Evolutionary conservation across 2,329 filamentous ascomycete genomes (phyloP).

Genomic region (Aureobasidium mangrovei): DNA sequence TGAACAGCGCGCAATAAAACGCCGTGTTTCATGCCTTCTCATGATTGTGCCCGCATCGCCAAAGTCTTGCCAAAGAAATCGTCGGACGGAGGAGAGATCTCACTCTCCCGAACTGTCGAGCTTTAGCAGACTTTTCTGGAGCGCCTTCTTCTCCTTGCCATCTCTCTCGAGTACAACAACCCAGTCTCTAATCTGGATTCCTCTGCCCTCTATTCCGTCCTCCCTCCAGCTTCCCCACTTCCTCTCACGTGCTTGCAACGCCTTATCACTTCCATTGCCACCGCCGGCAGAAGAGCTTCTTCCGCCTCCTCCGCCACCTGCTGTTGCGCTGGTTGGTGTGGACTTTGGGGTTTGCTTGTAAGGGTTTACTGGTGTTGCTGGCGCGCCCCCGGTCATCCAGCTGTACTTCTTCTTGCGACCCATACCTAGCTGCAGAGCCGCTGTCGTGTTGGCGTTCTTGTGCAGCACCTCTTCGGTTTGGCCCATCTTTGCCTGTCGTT

Average conservation of each 20-base stretch:
- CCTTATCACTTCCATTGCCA: conserved; percentile 7
- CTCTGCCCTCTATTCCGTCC: conserved; percentile 63
- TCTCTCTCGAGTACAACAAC: conserved; percentile 71
- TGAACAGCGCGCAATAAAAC: background rate
- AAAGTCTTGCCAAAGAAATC: background rate
- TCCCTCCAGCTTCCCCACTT: conserved; percentile 47
- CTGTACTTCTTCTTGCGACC: conserved; percentile 61
- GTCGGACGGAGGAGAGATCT: background rate
- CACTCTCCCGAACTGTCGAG: conserved; percentile 10
- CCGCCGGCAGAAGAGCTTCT: conserved; percentile 1
- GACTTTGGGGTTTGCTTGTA: conserved; percentile 23
- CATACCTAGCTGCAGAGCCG: conserved; percentile 63
- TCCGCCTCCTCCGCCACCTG: background rate
- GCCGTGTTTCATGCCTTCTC: background rate
- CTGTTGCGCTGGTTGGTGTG: conserved; percentile 9
- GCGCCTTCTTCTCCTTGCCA: conserved; percentile 54
- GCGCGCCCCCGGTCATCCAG: conserved; percentile 60
- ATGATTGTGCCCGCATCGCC: background rate
- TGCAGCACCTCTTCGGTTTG: conserved; percentile 71
- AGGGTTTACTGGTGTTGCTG: conserved; percentile 44
- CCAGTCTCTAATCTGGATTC: conserved; percentile 79
- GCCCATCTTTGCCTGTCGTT: conserved; percentile 61
- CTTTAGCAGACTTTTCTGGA: conserved; percentile 44
- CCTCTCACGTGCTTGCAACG: conserved; percentile 18
- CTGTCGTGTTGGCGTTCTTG: conserved; percentile 74